A percentile compares a stretch with the other conserved stretches of the same genome.
Conservation (phyloP, 1,284 basidiomycete species). For the Pseudozyma thailandica region DNA sequence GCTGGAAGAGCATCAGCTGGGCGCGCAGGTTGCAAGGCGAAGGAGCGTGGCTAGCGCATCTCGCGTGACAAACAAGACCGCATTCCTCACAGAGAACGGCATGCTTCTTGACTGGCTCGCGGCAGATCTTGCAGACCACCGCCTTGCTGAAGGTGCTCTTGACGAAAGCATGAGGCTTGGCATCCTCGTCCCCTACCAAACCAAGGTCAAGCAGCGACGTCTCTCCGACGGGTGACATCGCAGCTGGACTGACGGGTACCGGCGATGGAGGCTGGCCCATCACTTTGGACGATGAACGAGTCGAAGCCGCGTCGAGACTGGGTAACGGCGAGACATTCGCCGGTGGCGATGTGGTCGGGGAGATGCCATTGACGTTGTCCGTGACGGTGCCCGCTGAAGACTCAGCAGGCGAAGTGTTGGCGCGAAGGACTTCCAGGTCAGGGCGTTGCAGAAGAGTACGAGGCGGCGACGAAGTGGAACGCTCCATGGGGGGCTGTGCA, state of each 20-base stretch:
- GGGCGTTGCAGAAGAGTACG: slow-evolving; percentile 36
- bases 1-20: slow-evolving; percentile 68
- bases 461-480: slow-evolving; percentile 46
- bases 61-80: slow-evolving; percentile 84
- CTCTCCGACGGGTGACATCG: slow-evolving; percentile 30
- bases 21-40: slow-evolving; percentile 84
- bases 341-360: slow-evolving; percentile 20
- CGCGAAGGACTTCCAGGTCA: slow-evolving; percentile 23
- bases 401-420: slow-evolving; percentile 39
- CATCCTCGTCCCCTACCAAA: slow-evolving; percentile 34
- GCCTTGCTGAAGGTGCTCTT: slow-evolving; percentile 93
- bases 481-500: slow-evolving; percentile 39
- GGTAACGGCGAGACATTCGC: slow-evolving; percentile 11
- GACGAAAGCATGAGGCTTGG: slow-evolving; percentile 78
- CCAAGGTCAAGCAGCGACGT: slow-evolving; percentile 49
- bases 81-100: slow-evolving; percentile 89
- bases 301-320: slow-evolving; percentile 9
- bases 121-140: slow-evolving; percentile 86
- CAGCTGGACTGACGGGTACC: slow-evolving; percentile 6
- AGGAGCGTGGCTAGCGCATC: slow-evolving; percentile 79
- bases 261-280: slow-evolving; percentile 1
- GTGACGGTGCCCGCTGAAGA: slow-evolving; percentile 17
- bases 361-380: slow-evolving; percentile 17
- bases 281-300: slow-evolving; percentile 7
- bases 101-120: slow-evolving; percentile 81